These are phyloP conservation scores for Soucietia sequanensis DNA, from an alignment of 805 yeast species.

Conservation along the genomic window DNA sequence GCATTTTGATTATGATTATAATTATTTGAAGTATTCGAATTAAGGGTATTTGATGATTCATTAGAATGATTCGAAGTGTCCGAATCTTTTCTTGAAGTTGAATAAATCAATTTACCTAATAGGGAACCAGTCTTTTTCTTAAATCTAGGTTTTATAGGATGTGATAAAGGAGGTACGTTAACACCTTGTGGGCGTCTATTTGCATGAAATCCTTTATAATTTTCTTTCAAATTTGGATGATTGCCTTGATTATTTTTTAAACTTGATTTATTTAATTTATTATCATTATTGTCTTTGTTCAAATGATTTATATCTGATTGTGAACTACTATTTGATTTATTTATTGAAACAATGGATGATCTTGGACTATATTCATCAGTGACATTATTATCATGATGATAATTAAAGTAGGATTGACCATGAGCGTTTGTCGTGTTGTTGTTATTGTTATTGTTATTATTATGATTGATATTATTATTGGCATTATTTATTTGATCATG, in stretches of 20 bases:
- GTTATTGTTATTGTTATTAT: too few relatives aligned
- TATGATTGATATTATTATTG: too few relatives aligned
- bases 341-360: slow-evolving; percentile 17
- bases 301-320: slow-evolving; percentile 3
- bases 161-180: slow-evolving; percentile 45
- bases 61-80: slow-evolving; percentile 11
- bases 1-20: not conserved
- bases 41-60: slow-evolving; percentile 4
- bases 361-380: slow-evolving; percentile 16
- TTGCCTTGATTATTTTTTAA: not conserved
- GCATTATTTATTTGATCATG: not conserved
- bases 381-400: slow-evolving; percentile 1
- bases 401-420: not conserved
- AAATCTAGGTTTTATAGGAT: slow-evolving; percentile 50
- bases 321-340: not conserved
- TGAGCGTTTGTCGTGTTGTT: slow-evolving; percentile 1
- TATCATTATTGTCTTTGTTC: not conserved
- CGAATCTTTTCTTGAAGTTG: slow-evolving; percentile 28
- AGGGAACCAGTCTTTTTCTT: slow-evolving; percentile 36
- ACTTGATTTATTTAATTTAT: slow-evolving; percentile 5
- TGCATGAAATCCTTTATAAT: slow-evolving; percentile 43
- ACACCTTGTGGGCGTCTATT: slow-evolving; percentile 24
- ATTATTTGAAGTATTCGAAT: not conserved
- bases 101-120: slow-evolving; percentile 39
- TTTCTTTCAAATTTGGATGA: slow-evolving; percentile 11